Conservation (phyloP, 2,329 filamentous ascomycete genomes). For the Cytospora piceicola region DNA sequence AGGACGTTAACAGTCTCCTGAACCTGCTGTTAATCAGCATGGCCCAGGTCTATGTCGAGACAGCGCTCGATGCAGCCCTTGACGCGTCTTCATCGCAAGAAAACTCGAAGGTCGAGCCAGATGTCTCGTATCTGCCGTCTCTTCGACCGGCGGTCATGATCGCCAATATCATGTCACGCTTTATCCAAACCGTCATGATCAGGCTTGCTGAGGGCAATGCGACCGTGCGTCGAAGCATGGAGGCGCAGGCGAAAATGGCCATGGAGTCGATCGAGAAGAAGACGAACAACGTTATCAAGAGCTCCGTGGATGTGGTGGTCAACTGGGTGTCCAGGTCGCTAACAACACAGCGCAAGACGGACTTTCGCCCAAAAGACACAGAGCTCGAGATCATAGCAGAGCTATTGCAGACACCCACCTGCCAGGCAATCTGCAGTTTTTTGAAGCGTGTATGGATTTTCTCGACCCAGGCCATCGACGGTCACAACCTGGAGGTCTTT, state of each 20-base stretch:
- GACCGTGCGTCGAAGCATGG: constrained; percentile 87
- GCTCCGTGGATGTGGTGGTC: constrained; percentile 67
- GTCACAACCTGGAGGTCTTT: constrained; percentile 81
- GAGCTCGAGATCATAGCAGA: constrained; percentile 67
- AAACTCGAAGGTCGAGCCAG: constrained; percentile 79
- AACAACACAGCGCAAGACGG: constrained; percentile 79
- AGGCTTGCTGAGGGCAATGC: constrained; percentile 88
- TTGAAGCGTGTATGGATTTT: constrained; percentile 68
- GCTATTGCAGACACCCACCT: constrained; percentile 83
- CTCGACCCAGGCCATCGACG: constrained; percentile 72
- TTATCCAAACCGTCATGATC: constrained; percentile 87
- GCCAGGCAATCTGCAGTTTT: constrained; percentile 79
- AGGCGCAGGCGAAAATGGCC: constrained; percentile 75
- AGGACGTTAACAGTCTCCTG: constrained; percentile 85
- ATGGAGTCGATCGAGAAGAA: constrained; percentile 84
- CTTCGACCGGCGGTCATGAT: constrained; percentile 85
- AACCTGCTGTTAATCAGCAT: constrained; percentile 84
- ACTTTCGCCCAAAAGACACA: constrained; percentile 86
- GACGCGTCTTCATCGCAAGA: constrained; percentile 80
- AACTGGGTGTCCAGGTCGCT: constrained; percentile 78
- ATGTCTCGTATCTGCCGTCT: constrained; percentile 79
- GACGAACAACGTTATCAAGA: constrained; percentile 65
- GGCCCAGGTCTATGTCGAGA: constrained; percentile 79
- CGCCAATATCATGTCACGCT: constrained; percentile 90
- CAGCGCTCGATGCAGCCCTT: constrained; percentile 68